phyloP scores from a whole-genome alignment of 441 rosid species.

The Caryocar brasiliense region DNA sequence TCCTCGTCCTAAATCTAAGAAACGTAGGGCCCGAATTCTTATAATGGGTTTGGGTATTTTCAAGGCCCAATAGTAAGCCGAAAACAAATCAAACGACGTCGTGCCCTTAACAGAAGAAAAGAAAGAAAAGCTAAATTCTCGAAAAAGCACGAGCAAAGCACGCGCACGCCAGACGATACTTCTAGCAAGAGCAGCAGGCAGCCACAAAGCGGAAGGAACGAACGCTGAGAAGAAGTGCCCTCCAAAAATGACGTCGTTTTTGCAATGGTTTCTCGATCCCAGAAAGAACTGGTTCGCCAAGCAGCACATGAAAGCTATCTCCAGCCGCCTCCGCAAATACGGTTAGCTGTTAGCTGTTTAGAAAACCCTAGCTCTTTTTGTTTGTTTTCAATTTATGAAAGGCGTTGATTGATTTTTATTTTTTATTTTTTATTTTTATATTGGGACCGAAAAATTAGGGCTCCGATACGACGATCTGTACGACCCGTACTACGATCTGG shows the following conservation, averaged over 20 bases:
- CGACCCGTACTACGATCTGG: conserved; percentile 71
- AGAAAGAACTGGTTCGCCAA: conserved; percentile 71
- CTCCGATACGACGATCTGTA: conserved; percentile 77
- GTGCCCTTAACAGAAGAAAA: too few species aligned
- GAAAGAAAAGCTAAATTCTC: too few species aligned
- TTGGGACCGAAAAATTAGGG: conserved; percentile 28
- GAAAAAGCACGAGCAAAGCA: too few species aligned
- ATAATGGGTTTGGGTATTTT: too few species aligned
- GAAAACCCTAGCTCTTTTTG: conserved; percentile 11
- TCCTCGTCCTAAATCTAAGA: too few species aligned
- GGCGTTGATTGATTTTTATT: not conserved
- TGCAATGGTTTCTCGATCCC: conserved; percentile 51
- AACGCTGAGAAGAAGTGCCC: not conserved
- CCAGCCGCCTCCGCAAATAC: conserved; percentile 58
- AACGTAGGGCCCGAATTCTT: too few species aligned
- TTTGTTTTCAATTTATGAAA: not conserved
- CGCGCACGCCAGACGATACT: too few species aligned
- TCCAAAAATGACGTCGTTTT: conserved; percentile 39
- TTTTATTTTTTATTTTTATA: not conserved
- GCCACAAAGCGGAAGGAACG: too few species aligned
- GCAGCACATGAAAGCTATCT: conserved; percentile 58
- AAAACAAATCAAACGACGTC: too few species aligned
- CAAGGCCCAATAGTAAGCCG: too few species aligned
- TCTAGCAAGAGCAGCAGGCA: too few species aligned
- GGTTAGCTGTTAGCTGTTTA: conserved; percentile 31